Evolutionary conservation across 2,329 filamentous ascomycete genomes (phyloP).

Genomic region (Curvularia spicifera): DNA sequence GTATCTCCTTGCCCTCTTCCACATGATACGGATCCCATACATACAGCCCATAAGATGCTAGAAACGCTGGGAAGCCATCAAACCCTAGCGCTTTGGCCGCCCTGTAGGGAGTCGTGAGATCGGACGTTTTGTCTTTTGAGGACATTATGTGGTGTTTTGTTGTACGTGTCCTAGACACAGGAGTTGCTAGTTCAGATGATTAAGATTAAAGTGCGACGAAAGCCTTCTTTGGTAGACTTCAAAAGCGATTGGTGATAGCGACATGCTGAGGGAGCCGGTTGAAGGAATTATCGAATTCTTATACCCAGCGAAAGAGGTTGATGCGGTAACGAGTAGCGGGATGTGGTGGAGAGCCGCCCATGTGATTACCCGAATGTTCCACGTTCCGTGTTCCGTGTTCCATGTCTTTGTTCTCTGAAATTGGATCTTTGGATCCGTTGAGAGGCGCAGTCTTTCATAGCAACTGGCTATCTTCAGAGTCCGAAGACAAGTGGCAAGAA

Average conservation of each 20-base stretch:
- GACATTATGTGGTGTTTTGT: slow-evolving; percentile 6
- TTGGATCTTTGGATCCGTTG: neutral
- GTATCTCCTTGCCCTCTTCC: slow-evolving; percentile 29
- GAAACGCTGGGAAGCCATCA: slow-evolving; percentile 23
- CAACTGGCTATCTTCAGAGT: neutral
- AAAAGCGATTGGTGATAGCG: neutral
- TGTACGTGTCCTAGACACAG: neutral
- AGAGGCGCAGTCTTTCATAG: neutral
- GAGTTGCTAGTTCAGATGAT: neutral
- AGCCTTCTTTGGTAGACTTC: neutral
- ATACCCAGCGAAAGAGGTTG: neutral
- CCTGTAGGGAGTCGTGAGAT: slow-evolving; percentile 10
- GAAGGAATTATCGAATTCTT: neutral
- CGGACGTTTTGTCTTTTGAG: slow-evolving; percentile 9
- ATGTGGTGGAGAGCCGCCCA: neutral
- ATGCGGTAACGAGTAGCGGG: neutral
- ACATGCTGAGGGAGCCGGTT: neutral
- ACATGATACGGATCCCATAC: slow-evolving; percentile 22
- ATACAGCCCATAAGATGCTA: slow-evolving; percentile 22
- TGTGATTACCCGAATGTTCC: neutral
- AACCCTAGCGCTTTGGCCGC: slow-evolving; percentile 27
- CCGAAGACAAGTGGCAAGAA: slow-evolving; percentile 9
- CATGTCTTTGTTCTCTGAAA: neutral
- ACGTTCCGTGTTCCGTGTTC: neutral
- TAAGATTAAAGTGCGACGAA: no score